Evolutionary conservation across 2,329 filamentous ascomycete species (phyloP), one percentile per base, ranked within the genome.

Genomic region (Trichoderma sp.): DNA sequence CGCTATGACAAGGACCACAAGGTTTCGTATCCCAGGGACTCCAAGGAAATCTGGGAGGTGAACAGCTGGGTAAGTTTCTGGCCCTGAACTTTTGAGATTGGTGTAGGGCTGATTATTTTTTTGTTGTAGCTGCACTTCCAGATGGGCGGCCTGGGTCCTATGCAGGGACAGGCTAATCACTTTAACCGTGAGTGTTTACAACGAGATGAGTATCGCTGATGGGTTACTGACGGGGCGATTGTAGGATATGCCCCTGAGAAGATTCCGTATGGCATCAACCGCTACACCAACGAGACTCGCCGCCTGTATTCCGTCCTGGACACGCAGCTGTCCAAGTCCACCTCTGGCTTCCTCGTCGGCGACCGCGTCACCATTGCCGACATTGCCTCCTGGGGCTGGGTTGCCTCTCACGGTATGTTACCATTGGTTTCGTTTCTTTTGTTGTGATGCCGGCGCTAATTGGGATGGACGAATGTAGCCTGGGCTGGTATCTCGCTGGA

Each of bases 201-300:
- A 17, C 10, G 34, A 3, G 2, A 9, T 22, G 32, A 19, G 59
- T 5, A 10, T 17, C 7, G 15, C 34, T 13, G 1, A 27, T 34
- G 65, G 8, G 27, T 9, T 45, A 5, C 12, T 57, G 39, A 56
- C 29, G 19, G 4, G 19, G 19, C 8, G 15, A 27, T 4, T n/a
- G 29, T 67, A 86, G 84, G 83, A 67, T 96, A 97, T 74, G 92
- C 93, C 1, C 91, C 92, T 0, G 90, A 94, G 76, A 88, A 86
- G 77, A 94, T 97, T 73, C 83, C 89, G 74, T 97, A 97, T 76
- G 92, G 90, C 70, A 87, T 96, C 66, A 88, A 92, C 75, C 87
- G 93, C 57, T 97, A 97, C 80, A 82, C 84, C 75, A 95, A 92
- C 76, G 93, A 97, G 81, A 92, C 91, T 0, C 85, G 90, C n/a